phyloP scores from a whole-genome alignment of 2,329 filamentous ascomycete species.

The Fusarium sp. region DNA sequence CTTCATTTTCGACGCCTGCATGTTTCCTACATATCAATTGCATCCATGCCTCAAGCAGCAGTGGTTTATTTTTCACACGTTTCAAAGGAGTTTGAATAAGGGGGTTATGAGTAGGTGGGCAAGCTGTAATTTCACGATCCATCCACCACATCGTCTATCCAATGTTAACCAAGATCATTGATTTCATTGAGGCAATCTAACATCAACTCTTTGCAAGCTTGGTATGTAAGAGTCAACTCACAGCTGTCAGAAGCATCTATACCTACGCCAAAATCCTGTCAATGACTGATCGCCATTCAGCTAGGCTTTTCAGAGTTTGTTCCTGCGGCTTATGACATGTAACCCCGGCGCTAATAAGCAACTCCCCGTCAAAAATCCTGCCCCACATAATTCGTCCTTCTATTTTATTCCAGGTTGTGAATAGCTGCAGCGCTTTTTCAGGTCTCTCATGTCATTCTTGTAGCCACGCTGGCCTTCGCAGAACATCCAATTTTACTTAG shows the following conservation, averaged over 20 bases:
- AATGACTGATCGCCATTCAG: background rate
- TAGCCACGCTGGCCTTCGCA: background rate
- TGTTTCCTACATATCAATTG: background rate
- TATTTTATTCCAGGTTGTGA: conserved; percentile 17
- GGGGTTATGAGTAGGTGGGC: background rate
- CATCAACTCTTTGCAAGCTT: background rate
- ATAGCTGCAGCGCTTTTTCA: conserved; percentile 16
- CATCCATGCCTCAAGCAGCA: background rate
- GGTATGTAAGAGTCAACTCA: background rate
- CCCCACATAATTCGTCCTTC: conserved; percentile 15
- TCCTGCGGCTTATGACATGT: conserved; percentile 16
- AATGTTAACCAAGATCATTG: no score
- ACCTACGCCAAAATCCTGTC: background rate
- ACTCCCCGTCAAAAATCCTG: conserved; percentile 15
- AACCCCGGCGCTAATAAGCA: conserved; percentile 28
- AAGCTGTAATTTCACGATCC: background rate
- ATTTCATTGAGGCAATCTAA: background rate
- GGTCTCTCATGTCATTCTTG: background rate
- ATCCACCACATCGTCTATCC: background rate
- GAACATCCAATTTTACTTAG: background rate
- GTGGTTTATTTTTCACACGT: background rate
- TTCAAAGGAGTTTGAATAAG: background rate
- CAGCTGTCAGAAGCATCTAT: background rate
- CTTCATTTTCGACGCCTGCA: background rate
- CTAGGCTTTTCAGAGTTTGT: conserved; percentile 3